Evolutionary conservation across 129 eudicot species (phyloP).

Genomic region (Artemisia annua): DNA sequence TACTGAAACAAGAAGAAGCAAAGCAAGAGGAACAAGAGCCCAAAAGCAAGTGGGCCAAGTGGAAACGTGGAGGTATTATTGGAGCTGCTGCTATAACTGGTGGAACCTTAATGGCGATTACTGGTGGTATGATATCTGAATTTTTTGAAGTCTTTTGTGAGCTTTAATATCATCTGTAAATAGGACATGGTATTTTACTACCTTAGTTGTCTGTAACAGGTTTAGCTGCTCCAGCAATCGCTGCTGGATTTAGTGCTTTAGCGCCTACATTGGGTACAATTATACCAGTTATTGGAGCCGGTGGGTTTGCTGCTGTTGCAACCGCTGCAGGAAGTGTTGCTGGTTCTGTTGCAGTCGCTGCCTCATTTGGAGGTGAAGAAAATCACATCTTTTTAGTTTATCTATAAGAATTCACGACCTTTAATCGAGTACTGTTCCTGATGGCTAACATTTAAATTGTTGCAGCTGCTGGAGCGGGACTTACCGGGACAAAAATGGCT

Average conservation of each 20-base stretch:
- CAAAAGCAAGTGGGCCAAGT: constrained; percentile 68
- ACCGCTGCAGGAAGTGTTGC: constrained; percentile 99
- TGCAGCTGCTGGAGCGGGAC: constrained; percentile 99
- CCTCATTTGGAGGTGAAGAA: constrained; percentile 91
- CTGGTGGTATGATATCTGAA: constrained; percentile 62
- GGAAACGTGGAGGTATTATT: constrained; percentile 98
- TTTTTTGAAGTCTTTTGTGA: constrained; percentile 1
- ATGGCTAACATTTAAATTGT: constrained; percentile 25
- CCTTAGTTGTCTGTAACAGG: constrained; percentile 51
- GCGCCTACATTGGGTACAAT: constrained; percentile 96
- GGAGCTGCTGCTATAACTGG: constrained; percentile 99
- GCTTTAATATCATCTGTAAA: background rate
- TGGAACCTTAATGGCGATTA: constrained; percentile 93
- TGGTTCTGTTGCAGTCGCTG: constrained; percentile 99
- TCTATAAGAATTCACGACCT: constrained; percentile 3
- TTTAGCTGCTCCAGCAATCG: constrained; percentile 99
- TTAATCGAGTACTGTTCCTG: constrained; percentile 11
- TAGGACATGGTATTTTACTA: background rate
- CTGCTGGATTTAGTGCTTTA: constrained; percentile 97
- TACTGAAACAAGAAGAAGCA: constrained; percentile 56
- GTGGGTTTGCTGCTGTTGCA: constrained; percentile 98
- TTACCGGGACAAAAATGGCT: constrained; percentile 93
- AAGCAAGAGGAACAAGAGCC: constrained; percentile 56
- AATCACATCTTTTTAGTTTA: background rate
- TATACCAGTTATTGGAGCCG: constrained; percentile 94